Percentiles rank a stretch among this genome's conserved stretches.
Evolutionary conservation across 768 basidiomycete species (phyloP).

Genomic region (Arthromyces matolae): DNA sequence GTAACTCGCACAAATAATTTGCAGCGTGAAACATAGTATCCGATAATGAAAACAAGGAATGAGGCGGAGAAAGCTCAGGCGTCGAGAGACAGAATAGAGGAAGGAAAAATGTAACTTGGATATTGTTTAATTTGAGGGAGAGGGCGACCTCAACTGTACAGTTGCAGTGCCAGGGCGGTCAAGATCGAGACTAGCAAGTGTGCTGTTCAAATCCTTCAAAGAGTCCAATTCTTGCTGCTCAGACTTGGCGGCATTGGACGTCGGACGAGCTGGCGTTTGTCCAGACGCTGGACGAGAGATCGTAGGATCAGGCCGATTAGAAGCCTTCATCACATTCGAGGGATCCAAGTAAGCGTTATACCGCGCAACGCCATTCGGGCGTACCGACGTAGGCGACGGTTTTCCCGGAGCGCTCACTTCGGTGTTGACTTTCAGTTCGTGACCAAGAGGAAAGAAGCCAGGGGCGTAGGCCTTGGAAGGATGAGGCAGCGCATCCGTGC

Average conservation of each 20-base stretch:
- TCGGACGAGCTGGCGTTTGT: conserved; percentile 30
- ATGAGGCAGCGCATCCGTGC: conserved; percentile 43
- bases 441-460: conserved; percentile 46
- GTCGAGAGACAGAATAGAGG: conserved; percentile 3
- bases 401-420: conserved; percentile 25
- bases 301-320: conserved; percentile 38
- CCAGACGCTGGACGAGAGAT: conserved; percentile 56
- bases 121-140: conserved; percentile 14
- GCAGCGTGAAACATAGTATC: conserved; percentile 32
- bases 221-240: conserved; percentile 43
- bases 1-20: conserved; percentile 26
- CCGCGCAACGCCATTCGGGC: conserved; percentile 42
- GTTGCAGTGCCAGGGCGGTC: conserved; percentile 32
- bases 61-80: conserved; percentile 8
- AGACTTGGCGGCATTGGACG: conserved; percentile 15
- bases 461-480: conserved; percentile 48
- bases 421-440: conserved; percentile 35
- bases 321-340: conserved; percentile 36
- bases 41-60: conserved; percentile 17
- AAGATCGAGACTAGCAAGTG: conserved; percentile 70
- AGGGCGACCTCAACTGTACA: conserved; percentile 18
- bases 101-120: conserved; percentile 4
- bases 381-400: conserved; percentile 41
- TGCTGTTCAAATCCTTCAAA: conserved; percentile 72
- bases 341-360: conserved; percentile 45